Evolutionary conservation across 768 basidiomycete genomes (phyloP).

Genomic region (Agrocybe praecox): DNA sequence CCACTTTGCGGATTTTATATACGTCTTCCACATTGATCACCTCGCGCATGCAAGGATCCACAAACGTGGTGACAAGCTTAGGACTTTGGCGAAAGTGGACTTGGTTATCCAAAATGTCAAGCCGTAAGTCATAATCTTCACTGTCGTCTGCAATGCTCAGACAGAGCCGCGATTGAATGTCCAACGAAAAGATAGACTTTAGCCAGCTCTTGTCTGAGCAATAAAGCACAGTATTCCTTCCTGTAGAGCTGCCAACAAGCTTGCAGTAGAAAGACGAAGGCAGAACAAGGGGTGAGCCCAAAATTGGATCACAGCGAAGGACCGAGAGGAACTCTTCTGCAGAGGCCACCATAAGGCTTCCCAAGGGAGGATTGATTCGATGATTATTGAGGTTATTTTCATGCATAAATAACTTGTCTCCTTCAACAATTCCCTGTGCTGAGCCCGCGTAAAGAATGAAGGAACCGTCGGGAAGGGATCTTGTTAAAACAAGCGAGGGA

Average conservation of each 20-base stretch:
- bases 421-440: background rate
- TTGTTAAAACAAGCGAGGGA: background rate
- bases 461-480: background rate
- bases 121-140: conserved; percentile 17
- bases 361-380: background rate
- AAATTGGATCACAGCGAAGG: background rate
- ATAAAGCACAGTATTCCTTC: background rate
- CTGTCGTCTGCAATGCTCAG: conserved; percentile 18
- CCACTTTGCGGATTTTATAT: conserved; percentile 19
- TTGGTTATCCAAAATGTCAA: conserved; percentile 16
- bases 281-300: background rate
- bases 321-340: background rate
- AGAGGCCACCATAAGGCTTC: background rate
- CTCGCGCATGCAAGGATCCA: conserved; percentile 22
- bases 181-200: background rate
- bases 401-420: background rate
- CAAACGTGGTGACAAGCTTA: conserved; percentile 18
- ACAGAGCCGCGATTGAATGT: conserved; percentile 3
- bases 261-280: background rate
- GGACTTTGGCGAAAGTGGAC: conserved; percentile 28
- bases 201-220: background rate
- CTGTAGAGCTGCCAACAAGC: background rate
- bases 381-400: background rate
- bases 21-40: conserved; percentile 11
- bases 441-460: background rate